A percentile compares a stretch with the other conserved stretches of the same genome.
These are phyloP conservation scores for Penicillium vulpinum DNA, from an alignment of 2,329 filamentous ascomycete species.

Conservation along the genomic window DNA sequence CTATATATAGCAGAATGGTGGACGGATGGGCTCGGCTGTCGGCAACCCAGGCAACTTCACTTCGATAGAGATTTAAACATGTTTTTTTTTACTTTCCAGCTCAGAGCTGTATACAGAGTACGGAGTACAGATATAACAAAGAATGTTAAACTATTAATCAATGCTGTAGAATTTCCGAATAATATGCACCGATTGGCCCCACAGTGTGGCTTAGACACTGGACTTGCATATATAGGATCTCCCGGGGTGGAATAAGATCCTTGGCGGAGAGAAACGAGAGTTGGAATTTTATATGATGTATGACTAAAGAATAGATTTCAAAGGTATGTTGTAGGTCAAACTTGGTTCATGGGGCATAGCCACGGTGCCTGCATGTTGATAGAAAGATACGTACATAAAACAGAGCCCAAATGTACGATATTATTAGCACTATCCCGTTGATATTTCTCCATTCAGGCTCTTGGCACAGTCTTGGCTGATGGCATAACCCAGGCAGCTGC, in stretches of 20 bases:
- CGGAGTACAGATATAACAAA: neutral
- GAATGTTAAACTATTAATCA: neutral
- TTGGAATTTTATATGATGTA: neutral
- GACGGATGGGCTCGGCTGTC: neutral
- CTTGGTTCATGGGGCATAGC: neutral
- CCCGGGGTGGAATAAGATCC: neutral
- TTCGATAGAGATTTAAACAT: neutral
- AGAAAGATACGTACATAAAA: neutral
- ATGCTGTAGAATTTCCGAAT: neutral
- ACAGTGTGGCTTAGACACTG: conserved; percentile 20
- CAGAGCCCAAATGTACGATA: neutral
- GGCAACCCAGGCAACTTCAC: neutral
- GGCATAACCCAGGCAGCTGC: conserved; percentile 17
- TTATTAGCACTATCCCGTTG: neutral
- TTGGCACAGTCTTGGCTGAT: conserved; percentile 18
- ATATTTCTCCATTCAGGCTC: neutral
- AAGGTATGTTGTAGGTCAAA: neutral
- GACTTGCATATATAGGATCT: conserved; percentile 2
- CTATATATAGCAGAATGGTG: conserved; percentile 8
- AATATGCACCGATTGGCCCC: conserved; percentile 8
- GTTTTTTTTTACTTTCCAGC: neutral
- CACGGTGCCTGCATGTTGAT: neutral
- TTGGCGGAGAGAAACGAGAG: neutral
- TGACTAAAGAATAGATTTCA: neutral
- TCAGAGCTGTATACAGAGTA: neutral